A percentile compares a stretch with the other conserved stretches of the same genome.
Conservation (phyloP, 805 yeast genomes). For the Myxozyma lipomycoides region DNA sequence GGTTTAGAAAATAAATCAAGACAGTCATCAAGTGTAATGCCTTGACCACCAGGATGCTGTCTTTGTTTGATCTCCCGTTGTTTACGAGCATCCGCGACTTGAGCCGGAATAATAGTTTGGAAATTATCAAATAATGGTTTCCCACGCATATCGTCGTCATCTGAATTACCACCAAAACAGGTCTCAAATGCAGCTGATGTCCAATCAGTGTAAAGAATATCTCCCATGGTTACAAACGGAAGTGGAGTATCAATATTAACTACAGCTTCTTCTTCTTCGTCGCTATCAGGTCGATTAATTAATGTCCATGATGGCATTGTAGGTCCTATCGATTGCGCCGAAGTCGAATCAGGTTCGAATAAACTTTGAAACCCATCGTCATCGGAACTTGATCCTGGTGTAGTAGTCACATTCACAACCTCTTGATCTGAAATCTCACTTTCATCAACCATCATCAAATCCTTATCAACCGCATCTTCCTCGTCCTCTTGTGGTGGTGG, state of each 20-base stretch:
- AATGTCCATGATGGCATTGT: neutral
- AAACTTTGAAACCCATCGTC: neutral
- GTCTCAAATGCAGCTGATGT: constrained; percentile 44
- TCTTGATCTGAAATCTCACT: neutral
- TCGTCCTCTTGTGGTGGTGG: neutral
- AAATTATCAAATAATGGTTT: constrained; percentile 56
- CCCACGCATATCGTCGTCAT: constrained; percentile 45
- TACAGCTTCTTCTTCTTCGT: neutral
- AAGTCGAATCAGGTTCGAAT: neutral
- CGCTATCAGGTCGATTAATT: neutral
- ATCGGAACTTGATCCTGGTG: neutral
- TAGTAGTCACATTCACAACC: neutral
- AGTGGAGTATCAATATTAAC: neutral
- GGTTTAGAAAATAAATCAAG: constrained; percentile 68
- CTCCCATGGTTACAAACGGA: constrained; percentile 34
- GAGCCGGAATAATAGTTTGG: constrained; percentile 49
- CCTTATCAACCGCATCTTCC: neutral
- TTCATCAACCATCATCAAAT: neutral
- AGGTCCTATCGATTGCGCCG: neutral
- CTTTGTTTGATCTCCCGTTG: constrained; percentile 10
- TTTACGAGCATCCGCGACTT: constrained; percentile 45
- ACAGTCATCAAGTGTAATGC: constrained; percentile 67
- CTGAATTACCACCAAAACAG: constrained; percentile 45
- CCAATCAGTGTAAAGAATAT: constrained; percentile 67
- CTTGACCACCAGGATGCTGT: neutral